These are phyloP conservation scores for Kalanchoe fedtschenkoi DNA, from an alignment of 164 flowering plant genomes.

Conservation along the genomic window DNA sequence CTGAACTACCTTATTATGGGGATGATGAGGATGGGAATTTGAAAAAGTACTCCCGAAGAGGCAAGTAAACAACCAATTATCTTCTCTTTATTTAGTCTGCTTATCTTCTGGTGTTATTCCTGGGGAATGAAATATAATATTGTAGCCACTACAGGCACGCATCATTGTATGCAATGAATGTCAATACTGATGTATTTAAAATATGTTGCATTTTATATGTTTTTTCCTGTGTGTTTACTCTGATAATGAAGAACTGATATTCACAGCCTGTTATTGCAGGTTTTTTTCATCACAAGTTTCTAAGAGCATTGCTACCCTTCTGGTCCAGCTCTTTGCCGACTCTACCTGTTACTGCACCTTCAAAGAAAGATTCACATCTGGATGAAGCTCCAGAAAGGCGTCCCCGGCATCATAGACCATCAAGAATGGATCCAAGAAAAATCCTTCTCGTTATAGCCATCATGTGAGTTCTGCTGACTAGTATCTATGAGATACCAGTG, in stretches of 20 bases:
- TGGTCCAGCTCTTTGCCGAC: constrained; percentile 95
- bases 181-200: too few relatives aligned
- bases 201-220: not conserved
- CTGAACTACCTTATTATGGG: constrained; percentile 82
- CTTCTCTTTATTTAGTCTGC: not conserved
- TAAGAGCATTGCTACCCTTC: constrained; percentile 77
- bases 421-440: constrained; percentile 95
- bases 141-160: too few relatives aligned
- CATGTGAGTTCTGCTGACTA: constrained; percentile 38
- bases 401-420: constrained; percentile 55
- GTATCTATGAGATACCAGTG: too few relatives aligned
- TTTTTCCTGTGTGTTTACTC: not conserved
- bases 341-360: constrained; percentile 92
- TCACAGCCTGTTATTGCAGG: constrained; percentile 34
- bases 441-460: constrained; percentile 82
- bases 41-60: constrained; percentile 75
- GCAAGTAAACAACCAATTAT: constrained; percentile 22
- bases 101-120: not conserved
- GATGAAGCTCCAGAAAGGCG: constrained; percentile 71
- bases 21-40: constrained; percentile 90
- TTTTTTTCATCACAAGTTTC: constrained; percentile 72
- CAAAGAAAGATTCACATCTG: constrained; percentile 56
- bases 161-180: not conserved
- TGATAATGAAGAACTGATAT: not conserved
- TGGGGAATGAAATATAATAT: not conserved